Percentiles rank a stretch among this genome's conserved stretches.
Conservation (phyloP, 495 filamentous ascomycete species). For the Penicillium malachiteum region DNA sequence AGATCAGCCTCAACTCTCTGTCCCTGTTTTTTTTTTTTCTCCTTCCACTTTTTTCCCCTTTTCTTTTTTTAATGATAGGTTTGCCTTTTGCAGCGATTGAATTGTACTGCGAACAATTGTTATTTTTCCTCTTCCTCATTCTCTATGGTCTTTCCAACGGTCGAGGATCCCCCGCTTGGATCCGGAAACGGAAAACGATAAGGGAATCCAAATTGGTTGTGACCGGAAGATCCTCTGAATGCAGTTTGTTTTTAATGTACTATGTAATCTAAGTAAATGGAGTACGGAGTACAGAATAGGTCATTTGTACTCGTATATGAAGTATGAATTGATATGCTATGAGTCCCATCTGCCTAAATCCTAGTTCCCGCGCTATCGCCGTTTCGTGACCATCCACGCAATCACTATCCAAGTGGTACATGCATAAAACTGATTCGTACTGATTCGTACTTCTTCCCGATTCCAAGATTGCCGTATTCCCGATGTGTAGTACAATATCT, state of each 20-base stretch:
- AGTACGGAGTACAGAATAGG: no score
- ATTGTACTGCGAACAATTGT: not conserved
- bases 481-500: not conserved
- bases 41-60: slow-evolving; percentile 6
- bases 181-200: slow-evolving; percentile 40
- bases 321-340: not conserved
- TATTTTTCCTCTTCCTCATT: slow-evolving; percentile 12
- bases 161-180: slow-evolving; percentile 42
- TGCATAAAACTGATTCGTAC: slow-evolving; percentile 3
- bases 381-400: slow-evolving; percentile 24
- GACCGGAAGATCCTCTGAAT: slow-evolving; percentile 1
- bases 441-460: not conserved
- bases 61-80: slow-evolving; percentile 1
- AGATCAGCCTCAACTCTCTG: slow-evolving; percentile 21
- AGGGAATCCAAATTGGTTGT: slow-evolving; percentile 7
- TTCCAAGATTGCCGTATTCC: not conserved
- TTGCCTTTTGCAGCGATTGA: not conserved
- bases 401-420: slow-evolving; percentile 9
- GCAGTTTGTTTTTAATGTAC: not conserved
- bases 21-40: slow-evolving; percentile 14
- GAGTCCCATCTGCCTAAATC: not conserved
- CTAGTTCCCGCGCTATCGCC: slow-evolving; percentile 7
- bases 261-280: not conserved
- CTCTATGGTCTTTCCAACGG: slow-evolving; percentile 27
- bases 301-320: no score